Evolutionary conservation across 257 asterid genomes (phyloP), one percentile per base, ranked within the genome.

Genomic region (Solanum arcanum): DNA sequence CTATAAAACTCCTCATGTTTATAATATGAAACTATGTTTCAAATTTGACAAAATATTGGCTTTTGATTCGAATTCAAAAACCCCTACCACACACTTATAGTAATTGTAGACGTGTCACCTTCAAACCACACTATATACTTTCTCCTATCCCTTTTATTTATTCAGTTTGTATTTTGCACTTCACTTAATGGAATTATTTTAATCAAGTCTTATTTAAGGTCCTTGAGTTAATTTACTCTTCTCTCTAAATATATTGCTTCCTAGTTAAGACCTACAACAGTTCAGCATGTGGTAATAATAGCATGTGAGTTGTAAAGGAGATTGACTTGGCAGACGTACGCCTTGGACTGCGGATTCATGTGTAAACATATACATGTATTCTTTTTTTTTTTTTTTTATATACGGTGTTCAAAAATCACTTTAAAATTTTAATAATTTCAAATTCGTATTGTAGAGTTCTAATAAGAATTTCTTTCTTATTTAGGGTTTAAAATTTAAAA

Each of bases 381-480:
- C 3, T 16, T 52, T 52, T 52, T 49, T 9, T 52, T 52, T 49
- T 9, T 49, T 33, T 33, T 49, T 6, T 49, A 5, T 49, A 52
- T 0, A 1, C 4, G 9, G 3, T 16, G 60, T 16, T 16, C 4
- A 0, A 0, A 52, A 1, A 1, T 52, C 23, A 52, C 4, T 16
- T 49, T 6, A 52, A 1, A 16, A 9, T 52, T 16, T 16, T 52
- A 3, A 52, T 52, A 52, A 52, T 5, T 52, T 52, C 0, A 1
- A 16, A 52, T 1, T 3, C 0, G 9, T 21, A 52, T 1, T 16
- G 9, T 16, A 52, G 0, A 8, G 9, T 39, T 7, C 0, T 0
- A 39, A 39, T 1, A 39, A 39, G 35, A 7, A 39, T 39, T 39
- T 39, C 9, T 39, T 1, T 39, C 41, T 1, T 39, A 39, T 39